Percentiles rank a stretch among this genome's conserved stretches.
Evolutionary conservation across 2,329 filamentous ascomycete species (phyloP).

Genomic region (Sphaerulina musiva): DNA sequence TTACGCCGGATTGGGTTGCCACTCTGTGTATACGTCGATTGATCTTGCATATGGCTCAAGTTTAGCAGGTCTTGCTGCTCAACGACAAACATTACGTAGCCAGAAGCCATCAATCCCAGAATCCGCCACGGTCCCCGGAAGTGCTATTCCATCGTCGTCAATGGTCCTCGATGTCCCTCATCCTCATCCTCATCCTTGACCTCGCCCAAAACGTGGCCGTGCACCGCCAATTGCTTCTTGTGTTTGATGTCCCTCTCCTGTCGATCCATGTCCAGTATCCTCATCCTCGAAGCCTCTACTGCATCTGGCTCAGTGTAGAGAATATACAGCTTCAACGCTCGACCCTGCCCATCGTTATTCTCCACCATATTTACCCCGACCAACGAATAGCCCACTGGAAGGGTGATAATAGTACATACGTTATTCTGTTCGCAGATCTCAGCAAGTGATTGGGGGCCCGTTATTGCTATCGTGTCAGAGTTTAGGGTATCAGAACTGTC

Average conservation of each 20-base stretch:
- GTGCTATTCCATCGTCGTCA: conserved; percentile 9
- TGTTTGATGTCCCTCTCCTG: conserved; percentile 8
- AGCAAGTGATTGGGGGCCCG: conserved; percentile 1
- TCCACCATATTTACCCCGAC: background rate
- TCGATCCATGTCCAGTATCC: background rate
- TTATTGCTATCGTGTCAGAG: background rate
- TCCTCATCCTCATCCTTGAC: conserved; percentile 1
- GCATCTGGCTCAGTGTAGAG: conserved; percentile 2
- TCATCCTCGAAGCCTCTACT: conserved; percentile 2
- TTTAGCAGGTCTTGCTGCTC: background rate
- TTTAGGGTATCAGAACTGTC: conserved; percentile 7
- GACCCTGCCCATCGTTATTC: conserved; percentile 6
- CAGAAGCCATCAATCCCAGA: background rate
- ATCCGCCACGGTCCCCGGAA: conserved; percentile 17
- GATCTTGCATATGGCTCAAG: background rate
- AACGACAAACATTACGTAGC: background rate
- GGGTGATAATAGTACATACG: conserved; percentile 4
- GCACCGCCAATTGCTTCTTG: background rate
- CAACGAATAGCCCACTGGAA: background rate
- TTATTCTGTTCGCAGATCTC: conserved; percentile 6
- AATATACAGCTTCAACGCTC: conserved; percentile 1
- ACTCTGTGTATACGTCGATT: background rate
- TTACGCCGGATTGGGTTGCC: no score
- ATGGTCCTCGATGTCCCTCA: background rate
- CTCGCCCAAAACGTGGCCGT: background rate